Conservation (phyloP, 805 yeast genomes). For the Saccharomycopsis babjevae region DNA sequence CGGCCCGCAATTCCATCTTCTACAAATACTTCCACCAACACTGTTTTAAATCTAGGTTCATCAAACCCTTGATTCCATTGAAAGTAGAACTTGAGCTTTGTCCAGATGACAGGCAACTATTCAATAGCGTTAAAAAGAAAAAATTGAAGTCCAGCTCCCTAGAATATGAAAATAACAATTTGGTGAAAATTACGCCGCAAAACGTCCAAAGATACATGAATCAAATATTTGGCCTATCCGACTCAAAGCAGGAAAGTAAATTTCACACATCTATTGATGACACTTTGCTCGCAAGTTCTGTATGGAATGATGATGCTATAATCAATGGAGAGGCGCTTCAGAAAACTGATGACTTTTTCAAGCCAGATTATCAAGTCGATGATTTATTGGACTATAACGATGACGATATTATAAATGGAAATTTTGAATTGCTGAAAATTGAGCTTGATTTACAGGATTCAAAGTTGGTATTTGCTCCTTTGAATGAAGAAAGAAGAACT, state of each 20-base stretch:
- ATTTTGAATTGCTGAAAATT: constrained; percentile 22
- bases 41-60: constrained; percentile 11
- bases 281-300: neutral
- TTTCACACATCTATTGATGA: neutral
- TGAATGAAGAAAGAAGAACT: neutral
- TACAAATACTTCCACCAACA: constrained; percentile 10
- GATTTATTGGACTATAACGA: neutral
- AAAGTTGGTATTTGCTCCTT: constrained; percentile 46
- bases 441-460: constrained; percentile 84
- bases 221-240: neutral
- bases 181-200: neutral
- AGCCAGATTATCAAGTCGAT: neutral
- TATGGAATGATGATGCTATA: neutral
- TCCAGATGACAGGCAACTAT: constrained; percentile 10
- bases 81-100: constrained; percentile 5
- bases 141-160: constrained; percentile 13
- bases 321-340: neutral
- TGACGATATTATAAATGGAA: neutral
- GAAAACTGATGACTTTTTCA: neutral
- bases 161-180: constrained; percentile 35
- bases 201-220: neutral
- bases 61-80: constrained; percentile 7
- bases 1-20: constrained; percentile 14
- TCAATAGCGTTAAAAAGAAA: constrained; percentile 15
- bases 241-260: neutral